Evolutionary conservation across 345 rosid genomes (phyloP).

Genomic region (Brassica juncea): DNA sequence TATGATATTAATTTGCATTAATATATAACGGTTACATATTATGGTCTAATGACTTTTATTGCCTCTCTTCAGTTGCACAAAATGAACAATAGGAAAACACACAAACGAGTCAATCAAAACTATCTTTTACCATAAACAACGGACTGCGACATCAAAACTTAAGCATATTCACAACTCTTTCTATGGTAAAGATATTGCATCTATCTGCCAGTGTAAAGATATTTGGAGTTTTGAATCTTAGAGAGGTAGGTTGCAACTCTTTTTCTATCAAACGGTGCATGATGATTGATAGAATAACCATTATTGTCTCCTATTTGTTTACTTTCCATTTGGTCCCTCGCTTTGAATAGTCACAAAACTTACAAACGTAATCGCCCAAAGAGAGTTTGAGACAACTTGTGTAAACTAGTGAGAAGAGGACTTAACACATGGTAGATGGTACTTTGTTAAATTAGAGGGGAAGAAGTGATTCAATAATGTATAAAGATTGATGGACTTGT

Average conservation of each 20-base stretch:
- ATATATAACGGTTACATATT: not conserved
- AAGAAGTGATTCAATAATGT: not conserved
- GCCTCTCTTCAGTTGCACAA: conserved; percentile 1
- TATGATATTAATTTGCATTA: conserved; percentile 3
- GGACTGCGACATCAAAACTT: not conserved
- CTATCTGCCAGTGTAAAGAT: not conserved
- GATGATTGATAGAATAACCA: not conserved
- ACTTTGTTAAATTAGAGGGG: not conserved
- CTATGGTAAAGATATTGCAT: too few species aligned
- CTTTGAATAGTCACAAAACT: not conserved
- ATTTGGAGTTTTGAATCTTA: not conserved
- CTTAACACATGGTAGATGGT: not conserved
- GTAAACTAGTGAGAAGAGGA: not conserved
- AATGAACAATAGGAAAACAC: not conserved
- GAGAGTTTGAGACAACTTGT: not conserved
- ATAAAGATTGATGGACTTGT: not conserved
- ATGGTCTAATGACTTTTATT: not conserved
- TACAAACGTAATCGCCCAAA: not conserved
- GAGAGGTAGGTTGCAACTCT: not conserved
- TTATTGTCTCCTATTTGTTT: not conserved
- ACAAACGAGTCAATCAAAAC: not conserved
- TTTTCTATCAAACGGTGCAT: not conserved
- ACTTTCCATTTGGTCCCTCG: not conserved
- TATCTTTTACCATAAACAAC: not conserved
- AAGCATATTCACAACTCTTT: not conserved